A percentile compares a stretch with the other conserved stretches of the same genome.
Evolutionary conservation across 1,139 yeast genomes (phyloP).

Genomic region (Debaryomycetaceae sp.): DNA sequence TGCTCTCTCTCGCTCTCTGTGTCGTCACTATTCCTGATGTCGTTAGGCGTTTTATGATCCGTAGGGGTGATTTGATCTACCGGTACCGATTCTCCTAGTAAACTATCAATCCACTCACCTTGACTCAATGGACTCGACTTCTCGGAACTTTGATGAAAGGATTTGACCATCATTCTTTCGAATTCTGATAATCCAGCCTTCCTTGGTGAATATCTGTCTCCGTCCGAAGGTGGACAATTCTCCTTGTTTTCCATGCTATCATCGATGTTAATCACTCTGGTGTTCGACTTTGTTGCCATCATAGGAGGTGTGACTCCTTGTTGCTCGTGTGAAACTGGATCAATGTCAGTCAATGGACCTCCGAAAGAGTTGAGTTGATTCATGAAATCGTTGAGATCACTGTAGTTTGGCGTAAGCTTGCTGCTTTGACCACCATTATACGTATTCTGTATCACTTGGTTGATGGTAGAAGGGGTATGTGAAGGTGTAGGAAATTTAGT

Average conservation of each 20-base stretch:
- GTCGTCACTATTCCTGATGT: slow-evolving; percentile 12
- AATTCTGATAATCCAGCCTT: slow-evolving; percentile 27
- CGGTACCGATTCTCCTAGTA: slow-evolving; percentile 46
- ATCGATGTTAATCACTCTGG: slow-evolving; percentile 42
- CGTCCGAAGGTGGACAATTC: slow-evolving; percentile 35
- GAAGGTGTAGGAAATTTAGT: slow-evolving; percentile 41
- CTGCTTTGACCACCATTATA: slow-evolving; percentile 9
- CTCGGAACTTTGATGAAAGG: slow-evolving; percentile 27
- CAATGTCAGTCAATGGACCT: slow-evolving; percentile 55
- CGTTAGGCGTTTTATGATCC: slow-evolving; percentile 36
- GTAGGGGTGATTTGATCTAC: slow-evolving; percentile 42
- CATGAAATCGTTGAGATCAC: slow-evolving; percentile 45
- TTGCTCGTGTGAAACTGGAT: slow-evolving; percentile 41
- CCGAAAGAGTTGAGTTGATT: slow-evolving; percentile 47
- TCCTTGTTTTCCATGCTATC: slow-evolving; percentile 43
- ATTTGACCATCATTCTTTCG: slow-evolving; percentile 37
- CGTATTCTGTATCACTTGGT: slow-evolving; percentile 37
- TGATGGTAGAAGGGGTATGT: slow-evolving; percentile 44
- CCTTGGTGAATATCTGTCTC: slow-evolving; percentile 12
- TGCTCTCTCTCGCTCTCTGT: slow-evolving; percentile 14
- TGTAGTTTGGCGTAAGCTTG: slow-evolving; percentile 30
- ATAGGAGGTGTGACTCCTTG: slow-evolving; percentile 43
- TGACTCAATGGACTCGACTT: slow-evolving; percentile 28
- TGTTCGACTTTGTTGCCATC: slow-evolving; percentile 48
- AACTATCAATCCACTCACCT: slow-evolving; percentile 32